These are phyloP conservation scores for Cicer chorassanicum DNA, from an alignment of 306 rosid genomes.

Conservation along the genomic window DNA sequence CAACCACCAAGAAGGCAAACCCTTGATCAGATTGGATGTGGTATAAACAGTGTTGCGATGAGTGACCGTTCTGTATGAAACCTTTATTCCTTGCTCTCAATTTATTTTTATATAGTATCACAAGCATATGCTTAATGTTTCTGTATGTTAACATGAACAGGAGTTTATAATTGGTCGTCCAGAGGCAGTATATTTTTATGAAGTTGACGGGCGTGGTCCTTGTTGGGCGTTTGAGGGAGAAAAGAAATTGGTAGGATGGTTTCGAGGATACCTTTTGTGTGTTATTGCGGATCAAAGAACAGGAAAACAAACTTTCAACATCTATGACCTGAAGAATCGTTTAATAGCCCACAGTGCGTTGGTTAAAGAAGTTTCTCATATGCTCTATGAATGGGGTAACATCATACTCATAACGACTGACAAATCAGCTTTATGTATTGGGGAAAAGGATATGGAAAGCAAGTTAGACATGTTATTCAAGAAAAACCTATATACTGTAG, in stretches of 20 bases:
- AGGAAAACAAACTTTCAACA: constrained; percentile 77
- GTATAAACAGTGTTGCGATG: constrained; percentile 77
- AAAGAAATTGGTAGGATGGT: constrained; percentile 93
- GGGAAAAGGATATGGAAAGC: constrained; percentile 99
- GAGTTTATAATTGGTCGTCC: constrained; percentile 92
- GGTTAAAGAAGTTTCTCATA: constrained; percentile 87
- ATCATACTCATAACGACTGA: constrained; percentile 87
- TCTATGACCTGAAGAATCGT: constrained; percentile 91
- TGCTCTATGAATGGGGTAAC: constrained; percentile 99
- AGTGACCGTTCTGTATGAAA: constrained; percentile 84
- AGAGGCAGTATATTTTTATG: constrained; percentile 95
- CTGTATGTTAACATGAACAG: constrained; percentile 52
- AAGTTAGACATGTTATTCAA: constrained; percentile 96
- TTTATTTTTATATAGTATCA: constrained; percentile 19
- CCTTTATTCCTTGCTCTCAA: constrained; percentile 32
- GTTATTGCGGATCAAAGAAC: constrained; percentile 94
- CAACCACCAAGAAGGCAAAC: constrained; percentile 89
- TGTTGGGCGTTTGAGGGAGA: constrained; percentile 99
- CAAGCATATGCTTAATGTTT: constrained; percentile 34
- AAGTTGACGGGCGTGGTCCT: constrained; percentile 99
- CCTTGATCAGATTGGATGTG: constrained; percentile 93
- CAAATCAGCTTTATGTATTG: constrained; percentile 85
- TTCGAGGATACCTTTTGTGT: constrained; percentile 94
- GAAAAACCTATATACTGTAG: constrained; percentile 90
- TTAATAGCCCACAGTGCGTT: constrained; percentile 85